Evolutionary conservation across 495 filamentous ascomycete genomes (phyloP), one percentile per base, ranked within the genome.

Genomic region (Penicillium robsamsonii): DNA sequence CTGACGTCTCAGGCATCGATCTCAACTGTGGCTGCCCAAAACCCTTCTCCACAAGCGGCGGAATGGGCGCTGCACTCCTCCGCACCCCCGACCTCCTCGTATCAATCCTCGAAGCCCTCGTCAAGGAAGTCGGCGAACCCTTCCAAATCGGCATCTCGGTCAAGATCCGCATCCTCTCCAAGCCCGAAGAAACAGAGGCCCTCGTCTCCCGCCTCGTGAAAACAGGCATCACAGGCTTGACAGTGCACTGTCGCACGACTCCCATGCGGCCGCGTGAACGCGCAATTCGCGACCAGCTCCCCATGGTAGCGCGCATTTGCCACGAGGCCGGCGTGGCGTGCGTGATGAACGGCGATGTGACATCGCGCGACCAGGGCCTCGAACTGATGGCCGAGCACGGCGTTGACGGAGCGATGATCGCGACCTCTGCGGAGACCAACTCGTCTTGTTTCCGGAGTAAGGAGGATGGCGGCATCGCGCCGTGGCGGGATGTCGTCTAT

Each of bases 11-110:
- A 0, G 94, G 95, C 38, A 97, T 98, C 56, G 94, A 97, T 70
- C 87, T 98, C 53, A 98, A 98, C 75, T 90, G 93, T 5, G 94
- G 94, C 5, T 98, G 94, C 70, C 94, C 94, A 0, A 98, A 97
- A 72, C 91, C 95, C 4, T 98, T 98, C 71, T 91, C 86, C 59
- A 95, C 92, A 11, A 79, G 78, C 54, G 88, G 90, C 35, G 95
- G 94, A 37, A 98, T 97, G 94, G 95, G 95, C 29, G 94, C 95
- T 0, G 94, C 92, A 3, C 74, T 98, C 20, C 79, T 98, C 15
- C 79, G 81, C 46, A 89, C 85, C 0, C 95, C 94, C 1, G 93
- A 97, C 52, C 83, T 79, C 59, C 83, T 98, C 1, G 86, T 85
- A 48, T 77, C 84, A 0, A 97, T 98, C 52, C 80, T 98, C 0